Evolutionary conservation across 306 rosid species (phyloP).

Genomic region (Medicago arabica): DNA sequence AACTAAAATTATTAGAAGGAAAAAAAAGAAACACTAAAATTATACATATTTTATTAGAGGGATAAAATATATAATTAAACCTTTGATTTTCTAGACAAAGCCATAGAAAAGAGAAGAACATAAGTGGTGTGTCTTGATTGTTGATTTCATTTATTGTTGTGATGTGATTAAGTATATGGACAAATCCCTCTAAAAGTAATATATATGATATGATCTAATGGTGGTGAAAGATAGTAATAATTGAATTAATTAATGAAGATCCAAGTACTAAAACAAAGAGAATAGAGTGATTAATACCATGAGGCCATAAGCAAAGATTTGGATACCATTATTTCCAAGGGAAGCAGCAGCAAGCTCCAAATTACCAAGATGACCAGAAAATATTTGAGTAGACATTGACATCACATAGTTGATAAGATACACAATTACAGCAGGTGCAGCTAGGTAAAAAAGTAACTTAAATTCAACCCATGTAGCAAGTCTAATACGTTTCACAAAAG

Average conservation of each 20-base stretch:
- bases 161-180: background rate
- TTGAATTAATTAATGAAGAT: background rate
- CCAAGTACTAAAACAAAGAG: background rate
- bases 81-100: background rate
- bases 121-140: background rate
- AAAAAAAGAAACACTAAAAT: no score
- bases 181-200: background rate
- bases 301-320: conserved; percentile 76
- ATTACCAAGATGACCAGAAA: conserved; percentile 74
- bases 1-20: no score
- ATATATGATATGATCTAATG: no score
- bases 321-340: conserved; percentile 78
- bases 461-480: conserved; percentile 64
- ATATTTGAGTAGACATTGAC: conserved; percentile 76
- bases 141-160: background rate
- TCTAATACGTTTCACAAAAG: conserved; percentile 35
- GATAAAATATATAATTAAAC: background rate
- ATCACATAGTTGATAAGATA: conserved; percentile 65
- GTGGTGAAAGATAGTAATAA: no score
- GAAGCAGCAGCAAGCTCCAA: conserved; percentile 81
- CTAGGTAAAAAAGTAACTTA: conserved; percentile 57
- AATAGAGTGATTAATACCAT: conserved; percentile 49
- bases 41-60: background rate
- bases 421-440: conserved; percentile 70
- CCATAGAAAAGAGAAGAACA: background rate